phyloP scores from a whole-genome alignment of 2,329 filamentous ascomycete genomes.

The Rachicladosporium sp. region DNA sequence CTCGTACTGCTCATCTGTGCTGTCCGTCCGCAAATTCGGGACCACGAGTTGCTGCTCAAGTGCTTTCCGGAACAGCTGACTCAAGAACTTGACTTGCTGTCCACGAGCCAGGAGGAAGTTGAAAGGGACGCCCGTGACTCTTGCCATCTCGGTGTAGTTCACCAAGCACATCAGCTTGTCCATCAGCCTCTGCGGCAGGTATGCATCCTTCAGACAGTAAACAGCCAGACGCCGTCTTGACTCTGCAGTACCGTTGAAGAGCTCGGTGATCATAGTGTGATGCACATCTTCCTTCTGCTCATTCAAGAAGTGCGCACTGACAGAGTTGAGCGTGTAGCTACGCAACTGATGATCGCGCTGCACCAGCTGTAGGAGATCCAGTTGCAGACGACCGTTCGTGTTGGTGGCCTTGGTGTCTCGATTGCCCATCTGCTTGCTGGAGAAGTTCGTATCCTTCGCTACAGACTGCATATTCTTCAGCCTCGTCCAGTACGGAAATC shows the following conservation, averaged over 20 bases:
- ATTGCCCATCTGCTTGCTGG: constrained; percentile 96
- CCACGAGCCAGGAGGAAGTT: constrained; percentile 84
- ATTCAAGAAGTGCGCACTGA: constrained; percentile 84
- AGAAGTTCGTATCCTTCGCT: constrained; percentile 72
- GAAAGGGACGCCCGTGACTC: constrained; percentile 96
- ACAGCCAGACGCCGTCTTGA: constrained; percentile 81
- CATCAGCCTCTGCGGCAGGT: constrained; percentile 84
- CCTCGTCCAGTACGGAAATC: constrained; percentile 81
- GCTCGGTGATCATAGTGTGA: constrained; percentile 96
- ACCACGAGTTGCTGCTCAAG: constrained; percentile 88
- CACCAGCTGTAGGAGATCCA: constrained; percentile 87
- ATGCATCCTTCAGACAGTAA: constrained; percentile 96
- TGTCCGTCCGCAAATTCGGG: constrained; percentile 65
- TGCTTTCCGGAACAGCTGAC: constrained; percentile 90
- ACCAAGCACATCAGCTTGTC: constrained; percentile 97
- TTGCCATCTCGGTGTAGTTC: constrained; percentile 99
- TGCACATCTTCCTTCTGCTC: constrained; percentile 99
- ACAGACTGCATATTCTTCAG: constrained; percentile 58
- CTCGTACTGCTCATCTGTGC: constrained; percentile 78
- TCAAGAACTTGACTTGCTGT: constrained; percentile 96
- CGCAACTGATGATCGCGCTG: constrained; percentile 89
- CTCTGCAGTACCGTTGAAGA: constrained; percentile 93
- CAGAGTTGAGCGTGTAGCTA: constrained; percentile 95
- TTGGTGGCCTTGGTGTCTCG: constrained; percentile 90
- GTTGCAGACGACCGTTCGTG: constrained; percentile 81